A percentile compares a stretch with the other conserved stretches of the same genome.
These are phyloP conservation scores for Eucalyptus shirleyi DNA, from an alignment of 345 rosid genomes.

Conservation along the genomic window DNA sequence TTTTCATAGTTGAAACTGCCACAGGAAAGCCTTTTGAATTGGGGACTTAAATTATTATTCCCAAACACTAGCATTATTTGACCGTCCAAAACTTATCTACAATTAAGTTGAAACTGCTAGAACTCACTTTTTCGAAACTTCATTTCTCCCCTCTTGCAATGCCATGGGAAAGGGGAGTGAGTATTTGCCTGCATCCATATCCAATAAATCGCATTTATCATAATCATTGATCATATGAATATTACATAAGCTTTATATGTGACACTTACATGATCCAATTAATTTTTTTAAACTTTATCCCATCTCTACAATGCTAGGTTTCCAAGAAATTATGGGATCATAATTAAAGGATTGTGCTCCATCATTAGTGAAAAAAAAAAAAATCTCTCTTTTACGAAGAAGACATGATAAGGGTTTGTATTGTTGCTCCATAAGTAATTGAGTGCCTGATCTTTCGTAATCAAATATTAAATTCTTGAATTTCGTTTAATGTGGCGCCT, in stretches of 20 bases:
- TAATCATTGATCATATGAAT: rapidly evolving
- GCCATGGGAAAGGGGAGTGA: background rate
- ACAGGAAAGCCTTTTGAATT: background rate
- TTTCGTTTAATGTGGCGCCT: background rate
- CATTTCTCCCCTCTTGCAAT: background rate
- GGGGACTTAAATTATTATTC: background rate
- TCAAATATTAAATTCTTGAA: background rate
- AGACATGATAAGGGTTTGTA: background rate
- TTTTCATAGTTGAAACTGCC: background rate
- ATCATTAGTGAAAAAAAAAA: background rate
- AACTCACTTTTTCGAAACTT: background rate
- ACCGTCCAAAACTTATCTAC: background rate
- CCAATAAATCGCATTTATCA: rapidly evolving
- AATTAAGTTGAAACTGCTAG: no score
- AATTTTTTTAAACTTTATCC: background rate
- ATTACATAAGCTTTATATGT: rapidly evolving
- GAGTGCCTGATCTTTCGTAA: background rate
- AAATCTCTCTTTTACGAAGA: rapidly evolving
- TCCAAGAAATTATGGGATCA: background rate
- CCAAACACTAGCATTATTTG: rapidly evolving
- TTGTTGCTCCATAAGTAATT: background rate
- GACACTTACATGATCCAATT: background rate
- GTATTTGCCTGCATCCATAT: background rate
- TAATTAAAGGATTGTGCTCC: background rate
- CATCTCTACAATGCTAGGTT: background rate